A percentile compares a stretch with the other conserved stretches of the same genome.
phyloP scores from a whole-genome alignment of 2,329 filamentous ascomycete species.

The Celoporthe dispersa region DNA sequence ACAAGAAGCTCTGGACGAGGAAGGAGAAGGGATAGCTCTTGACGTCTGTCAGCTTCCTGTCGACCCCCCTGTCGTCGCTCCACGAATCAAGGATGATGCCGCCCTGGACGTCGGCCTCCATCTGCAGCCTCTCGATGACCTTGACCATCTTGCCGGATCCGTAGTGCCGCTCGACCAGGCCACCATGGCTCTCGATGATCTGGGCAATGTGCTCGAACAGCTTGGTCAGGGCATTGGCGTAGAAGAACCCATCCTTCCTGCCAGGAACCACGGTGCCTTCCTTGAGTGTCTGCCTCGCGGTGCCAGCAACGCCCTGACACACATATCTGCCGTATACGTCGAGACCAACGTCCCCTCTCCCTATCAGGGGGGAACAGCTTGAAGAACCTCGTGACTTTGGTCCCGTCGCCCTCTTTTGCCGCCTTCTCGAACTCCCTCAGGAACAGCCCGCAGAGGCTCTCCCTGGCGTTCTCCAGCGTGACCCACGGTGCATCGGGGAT shows the following conservation, averaged over 20 bases:
- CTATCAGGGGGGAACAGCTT: slow-evolving; percentile 96
- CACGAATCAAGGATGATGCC: slow-evolving; percentile 96
- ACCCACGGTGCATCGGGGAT: slow-evolving; percentile 89
- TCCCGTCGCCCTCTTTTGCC: slow-evolving; percentile 81
- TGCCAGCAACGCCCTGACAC: slow-evolving; percentile 87
- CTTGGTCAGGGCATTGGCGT: slow-evolving; percentile 86
- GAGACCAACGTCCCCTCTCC: slow-evolving; percentile 82
- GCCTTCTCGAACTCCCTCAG: slow-evolving; percentile 94
- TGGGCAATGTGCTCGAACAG: slow-evolving; percentile 97
- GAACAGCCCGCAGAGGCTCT: slow-evolving; percentile 89
- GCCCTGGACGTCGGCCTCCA: slow-evolving; percentile 94
- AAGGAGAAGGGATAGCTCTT: slow-evolving; percentile 99
- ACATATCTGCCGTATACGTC: slow-evolving; percentile 97
- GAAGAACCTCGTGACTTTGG: slow-evolving; percentile 93
- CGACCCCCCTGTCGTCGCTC: slow-evolving; percentile 85
- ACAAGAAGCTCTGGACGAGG: slow-evolving; percentile 89
- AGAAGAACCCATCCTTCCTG: slow-evolving; percentile 82
- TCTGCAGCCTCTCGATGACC: slow-evolving; percentile 89
- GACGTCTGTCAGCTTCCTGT: slow-evolving; percentile 88
- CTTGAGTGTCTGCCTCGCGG: slow-evolving; percentile 80
- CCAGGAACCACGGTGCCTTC: slow-evolving; percentile 60
- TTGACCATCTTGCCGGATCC: slow-evolving; percentile 90
- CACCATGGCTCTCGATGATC: slow-evolving; percentile 90
- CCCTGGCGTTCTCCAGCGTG: slow-evolving; percentile 84
- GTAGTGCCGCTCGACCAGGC: slow-evolving; percentile 91